These are phyloP conservation scores for Penicillium verrucosum DNA, from an alignment of 2,329 filamentous ascomycete genomes.

Conservation along the genomic window DNA sequence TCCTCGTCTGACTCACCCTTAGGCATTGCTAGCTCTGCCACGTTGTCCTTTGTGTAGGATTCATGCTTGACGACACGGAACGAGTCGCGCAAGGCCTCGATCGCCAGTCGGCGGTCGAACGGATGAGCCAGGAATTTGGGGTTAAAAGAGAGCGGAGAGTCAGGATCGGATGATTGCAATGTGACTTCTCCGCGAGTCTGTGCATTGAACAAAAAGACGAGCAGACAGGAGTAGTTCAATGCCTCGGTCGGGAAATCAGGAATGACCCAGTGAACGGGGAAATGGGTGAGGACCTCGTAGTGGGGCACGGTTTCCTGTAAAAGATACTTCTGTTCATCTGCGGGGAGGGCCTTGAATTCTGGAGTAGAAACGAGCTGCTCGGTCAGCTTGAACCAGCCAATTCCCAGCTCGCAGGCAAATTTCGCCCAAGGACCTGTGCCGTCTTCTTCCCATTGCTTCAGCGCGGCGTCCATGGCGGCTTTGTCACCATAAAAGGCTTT, in stretches of 20 bases:
- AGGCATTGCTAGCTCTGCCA: slow-evolving; percentile 46
- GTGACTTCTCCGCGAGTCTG: slow-evolving; percentile 53
- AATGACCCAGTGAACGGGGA: slow-evolving; percentile 45
- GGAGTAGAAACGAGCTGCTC: slow-evolving; percentile 39
- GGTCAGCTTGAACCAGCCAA: slow-evolving; percentile 44
- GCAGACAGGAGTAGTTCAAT: slow-evolving; percentile 46
- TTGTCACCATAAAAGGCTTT: slow-evolving; percentile 11
- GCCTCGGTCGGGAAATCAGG: slow-evolving; percentile 37
- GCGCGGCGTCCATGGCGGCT: slow-evolving; percentile 15
- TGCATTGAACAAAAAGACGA: slow-evolving; percentile 54
- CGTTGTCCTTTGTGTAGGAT: slow-evolving; percentile 46
- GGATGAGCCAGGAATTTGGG: slow-evolving; percentile 53
- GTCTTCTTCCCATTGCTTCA: slow-evolving; percentile 47
- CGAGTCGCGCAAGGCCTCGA: slow-evolving; percentile 48
- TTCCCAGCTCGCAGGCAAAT: slow-evolving; percentile 30
- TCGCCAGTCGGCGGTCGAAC: slow-evolving; percentile 53
- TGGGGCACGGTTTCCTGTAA: slow-evolving; percentile 53
- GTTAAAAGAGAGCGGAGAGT: slow-evolving; percentile 52
- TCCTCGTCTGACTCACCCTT: slow-evolving; percentile 54
- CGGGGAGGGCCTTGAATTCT: slow-evolving; percentile 53
- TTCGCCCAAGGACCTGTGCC: slow-evolving; percentile 40
- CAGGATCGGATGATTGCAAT: slow-evolving; percentile 53
- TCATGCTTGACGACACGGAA: slow-evolving; percentile 45
- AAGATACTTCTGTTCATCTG: slow-evolving; percentile 46
- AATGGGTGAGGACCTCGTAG: slow-evolving; percentile 55